A percentile compares a stretch with the other conserved stretches of the same genome.
Conservation (phyloP, 169 alveolate species). For the Toxoplasma gondii region DNA sequence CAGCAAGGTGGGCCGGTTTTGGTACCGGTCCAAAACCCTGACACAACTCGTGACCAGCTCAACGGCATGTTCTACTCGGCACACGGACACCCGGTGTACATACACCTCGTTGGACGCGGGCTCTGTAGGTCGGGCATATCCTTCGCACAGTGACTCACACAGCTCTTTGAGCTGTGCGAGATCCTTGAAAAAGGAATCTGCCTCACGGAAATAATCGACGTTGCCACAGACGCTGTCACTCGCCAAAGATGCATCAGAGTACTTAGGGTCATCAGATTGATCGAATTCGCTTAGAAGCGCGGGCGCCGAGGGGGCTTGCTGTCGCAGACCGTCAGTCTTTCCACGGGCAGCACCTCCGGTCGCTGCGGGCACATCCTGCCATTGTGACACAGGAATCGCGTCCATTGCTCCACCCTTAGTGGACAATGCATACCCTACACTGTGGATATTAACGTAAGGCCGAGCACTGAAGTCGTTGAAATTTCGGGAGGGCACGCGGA, state of each 20-base stretch:
- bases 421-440: too few species aligned
- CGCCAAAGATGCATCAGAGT: not conserved
- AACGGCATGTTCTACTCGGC: not conserved
- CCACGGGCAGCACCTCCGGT: not conserved
- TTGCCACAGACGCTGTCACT: not conserved
- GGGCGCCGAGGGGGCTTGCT: not conserved
- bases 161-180: not conserved
- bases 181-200: not conserved
- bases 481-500: too few species aligned
- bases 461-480: too few species aligned
- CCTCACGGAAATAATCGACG: constrained; percentile 10
- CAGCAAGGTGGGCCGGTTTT: constrained; percentile 7
- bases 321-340: not conserved
- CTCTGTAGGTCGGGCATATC: not conserved
- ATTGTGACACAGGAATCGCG: not conserved
- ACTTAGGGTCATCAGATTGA: not conserved
- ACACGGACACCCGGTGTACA: not conserved
- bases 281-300: not conserved
- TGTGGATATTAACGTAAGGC: too few species aligned
- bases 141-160: not conserved
- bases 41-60: not conserved
- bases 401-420: not conserved
- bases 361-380: not conserved
- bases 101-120: not conserved
- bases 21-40: not conserved